phyloP scores from a whole-genome alignment of 163 green algal species.

The Prototheca wickerhamii region DNA sequence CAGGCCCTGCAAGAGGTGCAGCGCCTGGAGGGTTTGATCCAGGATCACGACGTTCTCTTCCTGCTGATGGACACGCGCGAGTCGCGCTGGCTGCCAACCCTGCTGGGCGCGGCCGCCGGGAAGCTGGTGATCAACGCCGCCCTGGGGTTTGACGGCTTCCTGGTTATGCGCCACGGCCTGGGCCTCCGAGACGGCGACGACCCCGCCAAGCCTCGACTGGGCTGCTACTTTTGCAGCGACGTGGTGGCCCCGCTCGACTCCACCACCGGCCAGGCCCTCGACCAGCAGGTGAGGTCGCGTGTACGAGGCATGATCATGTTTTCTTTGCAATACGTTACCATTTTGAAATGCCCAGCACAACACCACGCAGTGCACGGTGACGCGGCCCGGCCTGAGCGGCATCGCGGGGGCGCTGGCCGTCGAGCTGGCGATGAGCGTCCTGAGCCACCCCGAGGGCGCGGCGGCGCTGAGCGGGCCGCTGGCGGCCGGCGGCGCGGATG shows the following conservation, averaged over 20 bases:
- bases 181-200: background rate
- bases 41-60: conserved; percentile 60
- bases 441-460: conserved; percentile 60
- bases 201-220: conserved; percentile 55
- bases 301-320: too few relatives aligned
- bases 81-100: conserved; percentile 82
- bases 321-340: too few relatives aligned
- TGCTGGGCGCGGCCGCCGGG: conserved; percentile 62
- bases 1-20: conserved; percentile 23
- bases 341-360: too few relatives aligned
- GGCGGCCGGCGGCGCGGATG: background rate
- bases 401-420: conserved; percentile 74
- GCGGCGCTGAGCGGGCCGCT: conserved; percentile 33
- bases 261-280: conserved; percentile 64
- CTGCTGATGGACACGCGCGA: conserved; percentile 95
- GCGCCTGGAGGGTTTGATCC: conserved; percentile 32
- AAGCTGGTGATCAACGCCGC: conserved; percentile 90
- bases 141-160: conserved; percentile 86
- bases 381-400: conserved; percentile 73
- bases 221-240: conserved; percentile 99
- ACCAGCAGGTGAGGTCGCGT: conserved; percentile 74
- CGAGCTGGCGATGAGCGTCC: conserved; percentile 63
- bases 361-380: conserved; percentile 77
- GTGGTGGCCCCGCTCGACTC: conserved; percentile 89
- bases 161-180: conserved; percentile 89